Base-by-base conservation (phyloP, 352 stramenopile species). In the Pythium apleroticum region DNA sequence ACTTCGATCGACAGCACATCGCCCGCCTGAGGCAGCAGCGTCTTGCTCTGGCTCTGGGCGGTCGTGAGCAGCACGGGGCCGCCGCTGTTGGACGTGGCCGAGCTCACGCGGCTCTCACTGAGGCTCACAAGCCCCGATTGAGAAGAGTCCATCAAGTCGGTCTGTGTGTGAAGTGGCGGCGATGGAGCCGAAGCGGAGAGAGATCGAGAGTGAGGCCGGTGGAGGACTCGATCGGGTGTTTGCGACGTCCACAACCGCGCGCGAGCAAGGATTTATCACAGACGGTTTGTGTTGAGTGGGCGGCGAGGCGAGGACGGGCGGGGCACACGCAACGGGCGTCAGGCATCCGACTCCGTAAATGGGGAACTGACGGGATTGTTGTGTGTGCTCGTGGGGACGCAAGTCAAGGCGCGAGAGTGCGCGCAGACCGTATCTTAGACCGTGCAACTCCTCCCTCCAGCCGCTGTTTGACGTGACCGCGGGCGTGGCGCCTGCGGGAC, bases 1-100 rank as follows among this genome's bases (percentile, higher is more conserved):
- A 89, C 78, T 49, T 89, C 80, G 52, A 89, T 89, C 37, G 80
- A 86, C 35, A 86, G 71, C 55, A 79, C 69, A 30, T 85, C 75
- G 50, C 80, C 77, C 14, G 74, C 76, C 72, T 84, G 58, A 66
- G 80, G 69, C 75, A 89, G 46, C 71, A 71, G 57, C 39, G 64
- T 66, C 52, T 65, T 64, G 57, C 39, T 62, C 28, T 28, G 56
- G 50, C 52, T 61, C 30, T 63, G 49, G 17, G 50, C 57, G 4
- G 50, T 71, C 15, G 57, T 71, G 4, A 71, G 57, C 50, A 71
- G 27, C 50, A 59, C 54, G 10, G 64, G 64, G 25, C 39, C 52
- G 9, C 39, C 52, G 49, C 50, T 55, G 57, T 57, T 57, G 27
- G 64, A 62, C 8, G 57, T 63, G 17, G 64, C 50, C 41, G 57